phyloP scores from a whole-genome alignment of 2,329 filamentous ascomycete species.

The Aspergillus pseudoviridinutans region DNA sequence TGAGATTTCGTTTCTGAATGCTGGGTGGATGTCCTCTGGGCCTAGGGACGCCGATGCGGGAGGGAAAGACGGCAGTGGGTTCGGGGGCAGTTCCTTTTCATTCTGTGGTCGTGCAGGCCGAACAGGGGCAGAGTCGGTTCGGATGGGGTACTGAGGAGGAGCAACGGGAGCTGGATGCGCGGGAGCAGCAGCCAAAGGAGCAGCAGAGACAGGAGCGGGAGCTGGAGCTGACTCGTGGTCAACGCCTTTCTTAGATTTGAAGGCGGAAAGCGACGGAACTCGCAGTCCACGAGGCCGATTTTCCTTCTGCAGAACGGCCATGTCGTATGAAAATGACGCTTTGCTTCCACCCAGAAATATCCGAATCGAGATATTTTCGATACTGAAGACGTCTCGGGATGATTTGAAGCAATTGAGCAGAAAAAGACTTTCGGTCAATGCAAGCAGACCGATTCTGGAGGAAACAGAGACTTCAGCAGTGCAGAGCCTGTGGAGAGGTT shows the following conservation, averaged over 20 bases:
- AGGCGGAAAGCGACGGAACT: slow-evolving; percentile 29
- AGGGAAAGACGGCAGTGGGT: slow-evolving; percentile 14
- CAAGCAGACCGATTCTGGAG: background rate
- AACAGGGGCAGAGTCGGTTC: slow-evolving; percentile 10
- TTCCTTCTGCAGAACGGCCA: slow-evolving; percentile 34
- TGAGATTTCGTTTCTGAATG: background rate
- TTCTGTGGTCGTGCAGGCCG: slow-evolving; percentile 14
- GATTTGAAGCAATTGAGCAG: no score
- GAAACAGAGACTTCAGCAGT: background rate
- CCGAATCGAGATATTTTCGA: slow-evolving; percentile 2
- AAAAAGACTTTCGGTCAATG: no score
- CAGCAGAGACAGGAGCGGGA: background rate
- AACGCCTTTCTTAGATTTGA: slow-evolving; percentile 28
- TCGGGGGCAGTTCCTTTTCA: slow-evolving; percentile 25
- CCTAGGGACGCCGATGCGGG: slow-evolving; percentile 8
- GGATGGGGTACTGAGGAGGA: slow-evolving; percentile 2
- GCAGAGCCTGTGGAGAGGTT: background rate
- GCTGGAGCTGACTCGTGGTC: slow-evolving; percentile 1
- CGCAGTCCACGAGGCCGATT: slow-evolving; percentile 31
- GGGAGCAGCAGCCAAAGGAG: background rate
- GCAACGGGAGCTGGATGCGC: slow-evolving; percentile 7
- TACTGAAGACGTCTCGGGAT: background rate
- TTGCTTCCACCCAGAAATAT: slow-evolving; percentile 5
- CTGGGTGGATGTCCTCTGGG: background rate
- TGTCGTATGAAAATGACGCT: slow-evolving; percentile 10